Percentiles rank a stretch among this genome's conserved stretches.
Evolutionary conservation across 768 basidiomycete genomes (phyloP).

Genomic region (Hygrophorus russula): DNA sequence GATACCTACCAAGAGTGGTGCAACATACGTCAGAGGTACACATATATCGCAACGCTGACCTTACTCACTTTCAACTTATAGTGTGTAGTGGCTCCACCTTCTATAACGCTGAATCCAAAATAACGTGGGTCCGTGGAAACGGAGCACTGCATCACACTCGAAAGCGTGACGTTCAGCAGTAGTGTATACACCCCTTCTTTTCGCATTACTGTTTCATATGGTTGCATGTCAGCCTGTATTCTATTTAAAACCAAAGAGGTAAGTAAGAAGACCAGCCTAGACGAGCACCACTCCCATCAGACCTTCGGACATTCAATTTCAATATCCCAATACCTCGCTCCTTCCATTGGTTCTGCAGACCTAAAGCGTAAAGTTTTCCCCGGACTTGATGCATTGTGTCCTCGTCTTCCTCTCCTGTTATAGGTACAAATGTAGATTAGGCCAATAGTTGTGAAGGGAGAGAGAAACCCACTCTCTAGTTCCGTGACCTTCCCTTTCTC

Average conservation of each 20-base stretch:
- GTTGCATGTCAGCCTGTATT: background rate
- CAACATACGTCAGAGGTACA: slow-evolving; percentile 2
- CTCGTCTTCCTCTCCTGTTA: slow-evolving; percentile 78
- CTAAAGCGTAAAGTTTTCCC: slow-evolving; percentile 61
- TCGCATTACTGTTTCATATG: slow-evolving; percentile 52
- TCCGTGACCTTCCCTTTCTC: too few relatives aligned
- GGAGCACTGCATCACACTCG: slow-evolving; percentile 66
- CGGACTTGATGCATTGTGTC: slow-evolving; percentile 66
- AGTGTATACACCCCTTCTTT: slow-evolving; percentile 75
- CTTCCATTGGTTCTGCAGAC: slow-evolving; percentile 57
- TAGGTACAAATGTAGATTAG: slow-evolving; percentile 40
- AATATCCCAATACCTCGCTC: slow-evolving; percentile 66
- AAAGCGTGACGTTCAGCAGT: slow-evolving; percentile 64
- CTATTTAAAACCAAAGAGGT: background rate
- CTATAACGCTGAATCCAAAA: slow-evolving; percentile 64
- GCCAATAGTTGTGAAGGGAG: too few relatives aligned
- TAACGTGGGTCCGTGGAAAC: slow-evolving; percentile 73
- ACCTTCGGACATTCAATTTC: slow-evolving; percentile 53
- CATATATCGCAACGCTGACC: slow-evolving; percentile 4
- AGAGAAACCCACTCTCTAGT: too few relatives aligned
- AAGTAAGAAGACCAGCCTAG: slow-evolving; percentile 7
- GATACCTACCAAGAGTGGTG: slow-evolving; percentile 49
- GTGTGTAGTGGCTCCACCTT: slow-evolving; percentile 46
- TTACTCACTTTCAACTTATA: slow-evolving; percentile 63
- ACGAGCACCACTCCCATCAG: slow-evolving; percentile 52